Conservation (phyloP, 2,329 filamentous ascomycete species). For the Fusarium solani-melongenae region DNA sequence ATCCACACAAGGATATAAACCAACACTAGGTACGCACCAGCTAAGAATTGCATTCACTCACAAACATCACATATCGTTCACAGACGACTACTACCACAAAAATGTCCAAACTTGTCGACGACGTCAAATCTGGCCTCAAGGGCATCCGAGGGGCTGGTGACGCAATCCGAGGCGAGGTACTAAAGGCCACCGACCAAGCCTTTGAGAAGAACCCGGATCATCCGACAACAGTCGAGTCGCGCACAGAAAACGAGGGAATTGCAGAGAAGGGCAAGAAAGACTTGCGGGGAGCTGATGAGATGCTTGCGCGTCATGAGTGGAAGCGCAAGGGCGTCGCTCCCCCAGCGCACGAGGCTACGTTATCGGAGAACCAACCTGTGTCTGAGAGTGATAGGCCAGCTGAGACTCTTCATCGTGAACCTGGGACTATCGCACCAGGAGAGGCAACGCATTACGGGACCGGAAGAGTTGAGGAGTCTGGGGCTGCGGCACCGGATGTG, state of each 20-base stretch:
- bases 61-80: not conserved
- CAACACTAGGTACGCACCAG: not conserved
- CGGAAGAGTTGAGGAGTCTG: not conserved
- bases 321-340: constrained; percentile 19
- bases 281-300: constrained; percentile 25
- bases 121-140: constrained; percentile 39
- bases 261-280: constrained; percentile 36
- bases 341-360: not conserved
- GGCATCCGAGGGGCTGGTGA: constrained; percentile 39
- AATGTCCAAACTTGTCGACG: constrained; percentile 37
- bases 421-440: constrained; percentile 12
- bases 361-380: not conserved
- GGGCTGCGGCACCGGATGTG: not conserved
- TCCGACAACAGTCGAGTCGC: constrained; percentile 2
- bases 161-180: constrained; percentile 28
- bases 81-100: not conserved
- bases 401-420: constrained; percentile 15
- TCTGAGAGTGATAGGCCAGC: not conserved
- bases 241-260: constrained; percentile 15
- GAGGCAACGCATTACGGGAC: constrained; percentile 18
- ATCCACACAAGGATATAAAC: not conserved
- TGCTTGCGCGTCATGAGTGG: constrained; percentile 35
- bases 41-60: not conserved
- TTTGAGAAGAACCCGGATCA: constrained; percentile 32
- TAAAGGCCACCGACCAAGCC: constrained; percentile 35